These are phyloP conservation scores for Trichoderma lentiforme DNA, from an alignment of 2,329 filamentous ascomycete species.

Conservation along the genomic window DNA sequence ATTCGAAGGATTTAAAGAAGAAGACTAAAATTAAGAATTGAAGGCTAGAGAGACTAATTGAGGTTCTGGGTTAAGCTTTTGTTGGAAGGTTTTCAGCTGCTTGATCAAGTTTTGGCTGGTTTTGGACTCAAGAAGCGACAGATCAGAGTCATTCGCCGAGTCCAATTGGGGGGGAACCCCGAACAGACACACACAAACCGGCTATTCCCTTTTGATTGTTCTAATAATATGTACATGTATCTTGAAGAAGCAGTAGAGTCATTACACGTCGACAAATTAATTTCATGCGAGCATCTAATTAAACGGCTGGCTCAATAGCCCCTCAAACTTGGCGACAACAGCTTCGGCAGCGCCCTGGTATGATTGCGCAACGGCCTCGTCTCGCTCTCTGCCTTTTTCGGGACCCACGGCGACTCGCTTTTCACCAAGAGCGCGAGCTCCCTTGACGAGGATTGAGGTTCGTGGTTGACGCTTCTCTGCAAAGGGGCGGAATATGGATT, in stretches of 20 bases:
- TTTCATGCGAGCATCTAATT: background rate
- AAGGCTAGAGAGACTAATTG: background rate
- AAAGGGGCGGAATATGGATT: slow-evolving; percentile 18
- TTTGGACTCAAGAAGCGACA: background rate
- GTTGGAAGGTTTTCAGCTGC: background rate
- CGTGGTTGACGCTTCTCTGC: slow-evolving; percentile 25
- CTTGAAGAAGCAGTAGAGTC: background rate
- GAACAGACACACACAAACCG: background rate
- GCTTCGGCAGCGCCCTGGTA: background rate
- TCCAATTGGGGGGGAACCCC: background rate
- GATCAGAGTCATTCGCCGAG: background rate
- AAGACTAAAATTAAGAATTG: background rate
- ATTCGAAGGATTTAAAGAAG: background rate
- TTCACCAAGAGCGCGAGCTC: slow-evolving; percentile 22
- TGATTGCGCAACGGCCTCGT: slow-evolving; percentile 4
- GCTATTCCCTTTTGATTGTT: background rate
- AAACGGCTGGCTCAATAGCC: slow-evolving; percentile 11
- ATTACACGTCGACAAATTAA: background rate
- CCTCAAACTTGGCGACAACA: slow-evolving; percentile 15
- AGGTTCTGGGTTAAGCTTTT: background rate
- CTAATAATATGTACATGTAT: background rate
- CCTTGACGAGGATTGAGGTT: slow-evolving; percentile 24
- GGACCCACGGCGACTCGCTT: slow-evolving; percentile 21
- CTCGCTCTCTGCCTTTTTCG: slow-evolving; percentile 18
- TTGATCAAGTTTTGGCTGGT: background rate